Evolutionary conservation across 2,329 filamentous ascomycete genomes (phyloP).

Genomic region (Blastomyces percursus): DNA sequence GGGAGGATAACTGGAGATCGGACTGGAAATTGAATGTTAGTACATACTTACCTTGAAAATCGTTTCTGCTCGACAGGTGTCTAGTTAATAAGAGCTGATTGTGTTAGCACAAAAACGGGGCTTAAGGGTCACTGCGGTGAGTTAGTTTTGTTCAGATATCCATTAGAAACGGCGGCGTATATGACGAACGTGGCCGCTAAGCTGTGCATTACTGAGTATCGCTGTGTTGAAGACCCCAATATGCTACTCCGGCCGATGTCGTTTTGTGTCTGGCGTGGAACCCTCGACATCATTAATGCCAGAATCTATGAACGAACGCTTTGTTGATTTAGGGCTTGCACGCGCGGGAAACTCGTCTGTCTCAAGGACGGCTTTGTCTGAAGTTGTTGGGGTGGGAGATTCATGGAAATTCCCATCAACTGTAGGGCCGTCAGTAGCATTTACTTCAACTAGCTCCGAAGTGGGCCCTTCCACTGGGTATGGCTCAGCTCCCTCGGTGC

Average conservation of each 20-base stretch:
- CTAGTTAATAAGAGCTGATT: neutral
- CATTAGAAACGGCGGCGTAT: neutral
- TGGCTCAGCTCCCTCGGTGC: neutral
- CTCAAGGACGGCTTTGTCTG: neutral
- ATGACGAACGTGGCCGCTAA: neutral
- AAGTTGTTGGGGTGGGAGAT: neutral
- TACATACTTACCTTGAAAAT: neutral
- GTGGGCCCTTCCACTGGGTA: neutral
- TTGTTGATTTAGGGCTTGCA: conserved; percentile 3
- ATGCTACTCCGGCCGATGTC: conserved; percentile 4
- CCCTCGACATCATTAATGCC: neutral
- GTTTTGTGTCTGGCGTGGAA: conserved; percentile 2
- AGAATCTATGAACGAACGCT: conserved; percentile 4
- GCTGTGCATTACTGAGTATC: neutral
- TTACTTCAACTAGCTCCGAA: neutral
- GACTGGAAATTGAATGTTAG: neutral
- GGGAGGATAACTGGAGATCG: neutral
- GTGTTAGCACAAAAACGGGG: neutral
- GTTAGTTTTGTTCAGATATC: neutral
- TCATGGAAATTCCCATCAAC: neutral
- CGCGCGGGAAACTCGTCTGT: neutral
- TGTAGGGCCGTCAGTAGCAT: neutral
- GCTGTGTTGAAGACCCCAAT: neutral
- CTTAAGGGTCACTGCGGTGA: neutral
- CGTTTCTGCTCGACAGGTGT: neutral